Evolutionary conservation across 1,284 basidiomycete genomes (phyloP), one percentile per base, ranked within the genome.

Genomic region (Microbotryomycetes sp.): DNA sequence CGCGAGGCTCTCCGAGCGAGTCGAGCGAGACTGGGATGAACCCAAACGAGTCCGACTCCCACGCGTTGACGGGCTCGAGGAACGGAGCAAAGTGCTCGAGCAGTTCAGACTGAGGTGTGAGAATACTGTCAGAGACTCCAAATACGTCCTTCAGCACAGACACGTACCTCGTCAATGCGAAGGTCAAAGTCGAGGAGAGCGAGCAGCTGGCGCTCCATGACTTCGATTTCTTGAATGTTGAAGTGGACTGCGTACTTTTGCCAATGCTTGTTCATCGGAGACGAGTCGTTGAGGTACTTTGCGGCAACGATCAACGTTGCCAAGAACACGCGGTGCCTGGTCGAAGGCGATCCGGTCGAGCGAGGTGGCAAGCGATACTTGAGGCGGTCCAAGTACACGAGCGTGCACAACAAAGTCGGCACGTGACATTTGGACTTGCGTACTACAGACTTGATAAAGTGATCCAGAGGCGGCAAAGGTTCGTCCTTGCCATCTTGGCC

Each of bases 151-250:
- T 4, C n/a, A n/a, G 50, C 18, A 26, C 21, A 16, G 27, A n/a
- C 18, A 29, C 50, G 87, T 48, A 77, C 75, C 77, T 93, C 91
- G 70, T 82, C 81, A 76, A 94, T 89, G 35, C 85, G 83, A 52
- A 96, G 82, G 74, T 93, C 87, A 71, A 87, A 94, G 76, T 91
- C 87, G 62, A 96, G 82, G 60, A 94, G 79, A 75, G 81, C 86
- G 56, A 96, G 81, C 29, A 96, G 81, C 76, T 97, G 91, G 78
- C 87, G 89, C 80, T 97, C 93, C 93, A 97, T 97, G 67, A 94
- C 81, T 77, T 94, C 61, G 31, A 64, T 51, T 45, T 66, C 65
- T 31, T 56, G 50, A 3, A 58, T 26, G n/a, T 47, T 45, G 52
- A 66, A 66, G 49, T 59, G 45, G 15, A 28, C 52, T 2, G 59